A percentile compares a stretch with the other conserved stretches of the same genome.
phyloP scores from a whole-genome alignment of 805 yeast species.

The Barnettozyma wickerhamii region DNA sequence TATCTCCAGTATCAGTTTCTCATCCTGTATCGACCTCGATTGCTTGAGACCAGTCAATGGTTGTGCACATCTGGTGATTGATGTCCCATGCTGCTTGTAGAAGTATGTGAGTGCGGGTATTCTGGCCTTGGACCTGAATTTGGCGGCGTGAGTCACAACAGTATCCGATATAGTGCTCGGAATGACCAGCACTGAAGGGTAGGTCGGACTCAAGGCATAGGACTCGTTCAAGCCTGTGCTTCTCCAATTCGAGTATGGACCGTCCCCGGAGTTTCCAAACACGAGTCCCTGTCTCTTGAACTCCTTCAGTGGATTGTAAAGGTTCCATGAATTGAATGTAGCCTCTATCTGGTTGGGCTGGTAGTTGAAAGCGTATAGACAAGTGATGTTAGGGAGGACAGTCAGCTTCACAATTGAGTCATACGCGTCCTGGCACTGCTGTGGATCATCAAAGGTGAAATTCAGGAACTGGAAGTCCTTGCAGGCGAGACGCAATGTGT shows the following conservation, averaged over 20 bases:
- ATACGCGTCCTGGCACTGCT: constrained; percentile 63
- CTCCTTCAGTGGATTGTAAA: constrained; percentile 61
- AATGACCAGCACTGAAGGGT: constrained; percentile 64
- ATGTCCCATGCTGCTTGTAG: constrained; percentile 63
- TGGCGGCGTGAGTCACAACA: constrained; percentile 76
- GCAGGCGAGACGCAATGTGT: constrained; percentile 67
- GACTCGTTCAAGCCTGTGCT: constrained; percentile 57
- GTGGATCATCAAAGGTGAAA: constrained; percentile 61
- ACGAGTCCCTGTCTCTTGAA: constrained; percentile 66
- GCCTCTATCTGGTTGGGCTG: constrained; percentile 69
- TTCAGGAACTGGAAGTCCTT: constrained; percentile 82
- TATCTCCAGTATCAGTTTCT: constrained; percentile 69
- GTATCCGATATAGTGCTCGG: constrained; percentile 81
- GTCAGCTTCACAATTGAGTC: constrained; percentile 68
- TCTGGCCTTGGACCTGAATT: constrained; percentile 79
- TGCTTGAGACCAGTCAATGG: constrained; percentile 91
- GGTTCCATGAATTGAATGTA: constrained; percentile 64
- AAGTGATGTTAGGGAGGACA: constrained; percentile 43
- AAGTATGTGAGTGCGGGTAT: constrained; percentile 80
- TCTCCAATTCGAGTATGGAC: constrained; percentile 53
- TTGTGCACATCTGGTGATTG: constrained; percentile 87
- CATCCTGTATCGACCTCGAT: constrained; percentile 87
- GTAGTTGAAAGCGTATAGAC: constrained; percentile 80
- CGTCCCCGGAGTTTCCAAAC: constrained; percentile 24
- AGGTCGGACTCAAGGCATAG: constrained; percentile 68